These are phyloP conservation scores for Arthroderma uncinatum DNA, from an alignment of 2,329 filamentous ascomycete genomes.

Conservation along the genomic window DNA sequence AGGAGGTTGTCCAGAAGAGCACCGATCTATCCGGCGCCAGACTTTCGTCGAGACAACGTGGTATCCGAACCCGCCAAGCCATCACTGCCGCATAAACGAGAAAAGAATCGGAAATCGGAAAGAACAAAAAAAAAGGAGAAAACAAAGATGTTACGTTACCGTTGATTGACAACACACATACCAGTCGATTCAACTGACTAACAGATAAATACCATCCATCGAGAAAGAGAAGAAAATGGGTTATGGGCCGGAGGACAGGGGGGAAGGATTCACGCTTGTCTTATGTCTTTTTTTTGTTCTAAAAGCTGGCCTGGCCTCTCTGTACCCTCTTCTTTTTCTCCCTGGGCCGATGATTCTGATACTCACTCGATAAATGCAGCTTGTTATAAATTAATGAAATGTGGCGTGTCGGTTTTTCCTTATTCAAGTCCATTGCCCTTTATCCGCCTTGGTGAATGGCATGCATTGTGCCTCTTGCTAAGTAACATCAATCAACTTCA, in stretches of 20 bases:
- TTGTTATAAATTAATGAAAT: constrained; percentile 2
- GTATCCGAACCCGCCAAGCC: constrained; percentile 50
- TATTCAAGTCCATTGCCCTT: neutral
- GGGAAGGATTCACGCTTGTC: neutral
- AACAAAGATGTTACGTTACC: neutral
- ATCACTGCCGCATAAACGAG: constrained; percentile 45
- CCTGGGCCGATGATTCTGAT: neutral
- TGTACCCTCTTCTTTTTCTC: neutral
- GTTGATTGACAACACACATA: neutral
- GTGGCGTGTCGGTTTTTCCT: neutral
- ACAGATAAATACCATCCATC: neutral
- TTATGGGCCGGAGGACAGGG: neutral
- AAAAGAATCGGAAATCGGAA: neutral
- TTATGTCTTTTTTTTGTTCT: neutral
- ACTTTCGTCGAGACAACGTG: constrained; percentile 88
- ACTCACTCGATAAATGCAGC: constrained; percentile 3
- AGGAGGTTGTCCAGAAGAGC: constrained; percentile 91
- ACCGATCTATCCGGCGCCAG: constrained; percentile 56
- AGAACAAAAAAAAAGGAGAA: neutral
- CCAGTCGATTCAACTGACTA: neutral
- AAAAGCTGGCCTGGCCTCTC: neutral
- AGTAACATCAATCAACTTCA: constrained; percentile 44
- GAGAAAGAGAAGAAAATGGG: neutral
- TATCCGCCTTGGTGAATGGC: neutral
- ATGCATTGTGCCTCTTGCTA: no score